Percentiles rank a stretch among this genome's conserved stretches.
Evolutionary conservation across 1,284 basidiomycete species (phyloP).

Genomic region (Megacollybia platyphylla): DNA sequence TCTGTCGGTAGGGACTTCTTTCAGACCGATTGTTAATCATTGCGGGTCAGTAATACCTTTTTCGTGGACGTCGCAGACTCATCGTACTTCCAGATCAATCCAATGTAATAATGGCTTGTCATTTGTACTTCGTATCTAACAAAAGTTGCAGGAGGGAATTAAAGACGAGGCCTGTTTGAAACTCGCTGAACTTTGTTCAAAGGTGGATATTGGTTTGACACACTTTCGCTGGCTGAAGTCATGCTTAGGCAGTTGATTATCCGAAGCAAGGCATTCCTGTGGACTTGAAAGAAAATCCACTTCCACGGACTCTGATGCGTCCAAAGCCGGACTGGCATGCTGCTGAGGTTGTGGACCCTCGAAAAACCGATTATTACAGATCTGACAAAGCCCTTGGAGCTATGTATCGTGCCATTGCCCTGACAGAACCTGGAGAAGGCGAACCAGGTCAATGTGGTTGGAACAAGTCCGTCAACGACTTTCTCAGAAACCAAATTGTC

Average conservation of each 20-base stretch:
- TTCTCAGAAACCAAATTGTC: conserved; percentile 29
- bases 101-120: conserved; percentile 23
- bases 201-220: conserved; percentile 14
- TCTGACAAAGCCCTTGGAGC: conserved; percentile 56
- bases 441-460: conserved; percentile 4
- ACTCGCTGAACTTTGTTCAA: conserved; percentile 54
- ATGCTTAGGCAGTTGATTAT: conserved; percentile 55
- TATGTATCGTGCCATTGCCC: conserved; percentile 47
- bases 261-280: conserved; percentile 61
- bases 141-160: conserved; percentile 40
- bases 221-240: background rate
- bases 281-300: conserved; percentile 26
- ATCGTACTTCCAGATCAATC: conserved; percentile 44
- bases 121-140: conserved; percentile 1
- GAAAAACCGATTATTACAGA: conserved; percentile 54
- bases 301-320: conserved; percentile 38
- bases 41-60: conserved; percentile 34
- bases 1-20: conserved; percentile 38
- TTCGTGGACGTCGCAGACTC: background rate
- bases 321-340: conserved; percentile 70
- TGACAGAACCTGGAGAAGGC: conserved; percentile 25
- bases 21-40: conserved; percentile 62
- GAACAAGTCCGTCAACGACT: conserved; percentile 22
- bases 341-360: conserved; percentile 45
- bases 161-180: conserved; percentile 47